Evolutionary conservation across 768 basidiomycete genomes (phyloP).

Genomic region (Sporobolomyces roseus): DNA sequence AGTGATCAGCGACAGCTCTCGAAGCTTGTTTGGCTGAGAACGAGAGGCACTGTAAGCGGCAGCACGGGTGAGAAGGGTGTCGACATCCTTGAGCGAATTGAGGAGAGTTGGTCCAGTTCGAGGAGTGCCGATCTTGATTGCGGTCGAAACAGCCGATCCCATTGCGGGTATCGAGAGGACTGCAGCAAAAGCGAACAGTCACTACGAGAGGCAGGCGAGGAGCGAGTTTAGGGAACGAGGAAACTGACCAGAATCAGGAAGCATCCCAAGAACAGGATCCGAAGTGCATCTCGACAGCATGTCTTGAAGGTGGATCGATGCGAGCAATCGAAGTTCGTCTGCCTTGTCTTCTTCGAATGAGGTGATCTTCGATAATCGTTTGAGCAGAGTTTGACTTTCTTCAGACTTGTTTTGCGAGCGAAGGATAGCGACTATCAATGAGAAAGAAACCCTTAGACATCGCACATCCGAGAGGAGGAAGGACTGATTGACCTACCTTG

Average conservation of each 20-base stretch:
- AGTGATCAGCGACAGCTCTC: slow-evolving; percentile 61
- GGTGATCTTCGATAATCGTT: slow-evolving; percentile 54
- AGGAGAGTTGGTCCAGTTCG: slow-evolving; percentile 56
- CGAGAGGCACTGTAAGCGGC: slow-evolving; percentile 52
- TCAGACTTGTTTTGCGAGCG: slow-evolving; percentile 51
- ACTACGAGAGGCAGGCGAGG: neutral
- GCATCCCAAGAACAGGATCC: slow-evolving; percentile 84
- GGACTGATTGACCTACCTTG: slow-evolving; percentile 12
- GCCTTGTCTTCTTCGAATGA: slow-evolving; percentile 64
- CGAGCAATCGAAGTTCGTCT: slow-evolving; percentile 70
- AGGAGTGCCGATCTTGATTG: slow-evolving; percentile 53
- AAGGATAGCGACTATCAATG: slow-evolving; percentile 19
- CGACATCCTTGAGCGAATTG: slow-evolving; percentile 61
- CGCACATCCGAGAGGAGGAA: slow-evolving; percentile 55
- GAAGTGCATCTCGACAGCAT: slow-evolving; percentile 72
- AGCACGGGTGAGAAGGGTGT: slow-evolving; percentile 23
- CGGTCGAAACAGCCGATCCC: slow-evolving; percentile 80
- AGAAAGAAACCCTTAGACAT: neutral
- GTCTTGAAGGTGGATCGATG: slow-evolving; percentile 69
- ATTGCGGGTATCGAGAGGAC: slow-evolving; percentile 62
- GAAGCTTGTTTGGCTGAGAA: slow-evolving; percentile 71
- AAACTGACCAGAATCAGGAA: slow-evolving; percentile 79
- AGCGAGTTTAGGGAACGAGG: neutral
- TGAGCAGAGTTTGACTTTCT: slow-evolving; percentile 53
- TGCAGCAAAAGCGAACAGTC: neutral